A percentile compares a stretch with the other conserved stretches of the same genome.
These are phyloP conservation scores for Sporothrix inflata DNA, from an alignment of 2,329 filamentous ascomycete species.

Conservation along the genomic window DNA sequence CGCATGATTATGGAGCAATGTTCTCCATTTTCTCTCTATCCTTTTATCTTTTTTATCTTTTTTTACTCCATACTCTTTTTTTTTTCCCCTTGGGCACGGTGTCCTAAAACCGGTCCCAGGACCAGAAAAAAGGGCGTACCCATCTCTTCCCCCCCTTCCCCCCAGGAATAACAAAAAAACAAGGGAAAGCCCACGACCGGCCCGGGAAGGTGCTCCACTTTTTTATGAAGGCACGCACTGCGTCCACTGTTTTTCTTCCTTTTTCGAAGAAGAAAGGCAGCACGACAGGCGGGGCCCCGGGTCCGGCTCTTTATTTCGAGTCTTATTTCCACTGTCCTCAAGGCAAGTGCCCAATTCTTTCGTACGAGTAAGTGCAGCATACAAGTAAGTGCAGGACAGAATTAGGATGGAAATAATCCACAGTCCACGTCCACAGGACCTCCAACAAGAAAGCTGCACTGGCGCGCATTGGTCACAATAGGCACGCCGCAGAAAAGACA, in stretches of 20 bases:
- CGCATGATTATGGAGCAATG: conserved; percentile 11
- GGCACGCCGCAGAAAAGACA: background rate
- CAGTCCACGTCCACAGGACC: background rate
- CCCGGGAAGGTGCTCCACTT: background rate
- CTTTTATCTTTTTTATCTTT: background rate
- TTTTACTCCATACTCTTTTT: background rate
- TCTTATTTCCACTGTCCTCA: background rate
- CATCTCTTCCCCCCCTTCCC: background rate
- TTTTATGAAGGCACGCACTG: background rate
- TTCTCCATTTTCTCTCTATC: background rate
- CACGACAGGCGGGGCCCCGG: conserved; percentile 5
- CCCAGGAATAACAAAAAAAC: background rate
- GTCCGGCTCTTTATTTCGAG: background rate
- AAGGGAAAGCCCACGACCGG: background rate
- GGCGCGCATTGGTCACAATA: background rate
- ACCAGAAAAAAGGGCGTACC: conserved; percentile 12
- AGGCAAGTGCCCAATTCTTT: background rate
- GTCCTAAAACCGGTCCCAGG: conserved; percentile 8
- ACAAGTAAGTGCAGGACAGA: no score
- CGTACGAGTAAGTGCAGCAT: background rate
- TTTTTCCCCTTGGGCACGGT: background rate
- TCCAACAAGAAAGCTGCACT: background rate
- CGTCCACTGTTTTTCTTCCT: background rate
- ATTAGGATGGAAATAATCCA: background rate
- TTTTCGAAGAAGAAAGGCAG: background rate